Percentiles rank a stretch among this genome's conserved stretches.
phyloP scores from a whole-genome alignment of 2,329 filamentous ascomycete species.

The Claviceps sorghi region DNA sequence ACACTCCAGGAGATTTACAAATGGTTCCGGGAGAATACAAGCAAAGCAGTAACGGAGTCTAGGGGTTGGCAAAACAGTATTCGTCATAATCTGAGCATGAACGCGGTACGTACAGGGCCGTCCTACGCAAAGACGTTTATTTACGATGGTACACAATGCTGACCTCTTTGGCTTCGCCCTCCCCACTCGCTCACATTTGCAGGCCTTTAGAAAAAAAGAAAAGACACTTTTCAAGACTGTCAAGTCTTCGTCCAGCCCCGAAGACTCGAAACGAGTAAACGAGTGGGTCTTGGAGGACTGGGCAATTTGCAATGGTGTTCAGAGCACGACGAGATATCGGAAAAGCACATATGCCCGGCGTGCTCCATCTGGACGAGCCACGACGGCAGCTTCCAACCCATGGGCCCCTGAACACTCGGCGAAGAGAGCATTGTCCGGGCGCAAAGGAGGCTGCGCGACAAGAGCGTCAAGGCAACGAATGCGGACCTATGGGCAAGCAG shows the following conservation, averaged over 20 bases:
- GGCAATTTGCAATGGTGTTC: conserved; percentile 56
- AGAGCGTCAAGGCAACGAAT: conserved; percentile 14
- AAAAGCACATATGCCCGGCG: conserved; percentile 27
- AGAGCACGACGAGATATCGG: conserved; percentile 73
- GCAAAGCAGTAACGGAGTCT: conserved; percentile 59
- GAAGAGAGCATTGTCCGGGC: conserved; percentile 17
- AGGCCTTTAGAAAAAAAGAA: conserved; percentile 29
- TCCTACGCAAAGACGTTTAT: not conserved
- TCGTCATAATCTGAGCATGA: conserved; percentile 92
- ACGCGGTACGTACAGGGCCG: conserved; percentile 46
- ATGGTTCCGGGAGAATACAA: conserved; percentile 75
- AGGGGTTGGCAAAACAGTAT: conserved; percentile 95
- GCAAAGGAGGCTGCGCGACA: conserved; percentile 20
- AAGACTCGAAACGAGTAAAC: conserved; percentile 46
- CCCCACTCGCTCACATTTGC: not conserved
- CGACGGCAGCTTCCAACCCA: conserved; percentile 6
- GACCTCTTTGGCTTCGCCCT: not conserved
- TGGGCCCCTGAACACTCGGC: conserved; percentile 14
- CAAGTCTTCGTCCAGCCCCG: not conserved
- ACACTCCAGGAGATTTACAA: conserved; percentile 75
- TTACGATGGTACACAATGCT: conserved; percentile 2
- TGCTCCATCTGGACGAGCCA: conserved; percentile 5
- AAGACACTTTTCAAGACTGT: conserved; percentile 14
- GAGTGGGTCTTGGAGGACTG: conserved; percentile 65
- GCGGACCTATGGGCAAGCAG: conserved; percentile 10